phyloP scores from a whole-genome alignment of 2,329 filamentous ascomycete species.

The Talaromyces sp. region DNA sequence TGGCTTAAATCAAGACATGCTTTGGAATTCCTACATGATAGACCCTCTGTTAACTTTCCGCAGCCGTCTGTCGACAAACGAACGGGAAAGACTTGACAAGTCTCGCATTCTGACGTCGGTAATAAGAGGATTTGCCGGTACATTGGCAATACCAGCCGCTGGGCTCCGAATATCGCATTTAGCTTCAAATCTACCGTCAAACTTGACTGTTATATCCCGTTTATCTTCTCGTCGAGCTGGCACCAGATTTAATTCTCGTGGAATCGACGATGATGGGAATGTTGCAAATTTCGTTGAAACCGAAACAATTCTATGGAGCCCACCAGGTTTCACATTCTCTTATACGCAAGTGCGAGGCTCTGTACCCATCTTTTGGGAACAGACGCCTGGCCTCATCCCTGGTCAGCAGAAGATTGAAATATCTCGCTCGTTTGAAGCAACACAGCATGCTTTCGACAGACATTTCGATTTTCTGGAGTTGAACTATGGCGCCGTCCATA shows the following conservation, averaged over 20 bases:
- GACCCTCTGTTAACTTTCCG: conserved; percentile 86
- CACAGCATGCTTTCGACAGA: conserved; percentile 91
- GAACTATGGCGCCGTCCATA: conserved; percentile 84
- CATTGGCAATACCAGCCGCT: conserved; percentile 77
- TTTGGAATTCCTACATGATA: conserved; percentile 99
- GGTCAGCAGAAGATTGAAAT: conserved; percentile 93
- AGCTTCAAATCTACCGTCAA: conserved; percentile 72
- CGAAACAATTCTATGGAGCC: conserved; percentile 87
- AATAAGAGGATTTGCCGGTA: conserved; percentile 87
- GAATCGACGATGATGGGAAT: conserved; percentile 95
- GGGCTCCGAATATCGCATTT: conserved; percentile 67
- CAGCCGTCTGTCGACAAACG: conserved; percentile 70
- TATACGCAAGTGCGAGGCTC: conserved; percentile 92
- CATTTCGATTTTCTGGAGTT: conserved; percentile 87
- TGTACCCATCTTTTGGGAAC: conserved; percentile 96
- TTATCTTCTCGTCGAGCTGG: conserved; percentile 88
- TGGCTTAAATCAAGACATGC: conserved; percentile 84
- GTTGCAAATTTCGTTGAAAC: conserved; percentile 99
- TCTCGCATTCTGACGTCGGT: conserved; percentile 89
- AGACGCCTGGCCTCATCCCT: conserved; percentile 80
- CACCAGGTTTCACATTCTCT: conserved; percentile 75
- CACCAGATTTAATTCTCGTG: conserved; percentile 93
- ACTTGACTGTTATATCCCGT: conserved; percentile 84
- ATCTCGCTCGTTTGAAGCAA: conserved; percentile 83
- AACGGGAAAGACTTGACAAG: conserved; percentile 76